Base-by-base conservation (phyloP, 345 rosid species). In the Erucastrum elatum region DNA sequence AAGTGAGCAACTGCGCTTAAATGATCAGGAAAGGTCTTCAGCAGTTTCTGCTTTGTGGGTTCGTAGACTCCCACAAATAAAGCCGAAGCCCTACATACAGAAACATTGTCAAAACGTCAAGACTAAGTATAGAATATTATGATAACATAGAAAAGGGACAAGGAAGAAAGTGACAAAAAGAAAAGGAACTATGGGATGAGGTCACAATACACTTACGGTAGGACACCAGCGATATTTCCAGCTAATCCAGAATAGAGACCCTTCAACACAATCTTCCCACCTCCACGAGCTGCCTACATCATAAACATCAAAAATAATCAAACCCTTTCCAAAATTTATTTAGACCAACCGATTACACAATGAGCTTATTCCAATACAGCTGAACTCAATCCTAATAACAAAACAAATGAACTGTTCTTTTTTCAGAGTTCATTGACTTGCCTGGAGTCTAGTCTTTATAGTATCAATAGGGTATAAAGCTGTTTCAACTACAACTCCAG, bases 201-300 rank as follows among this genome's bases (percentile, higher is more conserved):
- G 4, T 72, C 39, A 53, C 6, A 15, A 74, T 73, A 15, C 55
- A 86, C 97, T 87, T 84, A 93, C 98, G 98, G 97, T 77, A 93
- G 86, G 82, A 93, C 99, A 30, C 99, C 98, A 73, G 87, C 96
- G 70, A 95, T 81, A 79, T 95, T 95, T 80, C 97, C 98, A 62
- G 89, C 87, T 83, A 95, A 84, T 82, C 99, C 99, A 74, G 99
- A 95, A 86, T 95, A 95, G 71, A 95, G 91, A 80, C 97, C 99
- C 85, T 87, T 90, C 76, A 86, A 83, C 60, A 76, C 79, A 82
- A 95, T 93, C 82, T 91, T 85, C 5, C 91, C 97, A 82, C 96
- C 96, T 66, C 97, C 98, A 64, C 82, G 94, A 85, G 84, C 96
- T 59, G 89, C 98, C 98, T 92, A 79, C 34, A 75, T 26, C 34